Conservation (phyloP, 148 eudicot species). For the Fagopyrum esculentum region DNA sequence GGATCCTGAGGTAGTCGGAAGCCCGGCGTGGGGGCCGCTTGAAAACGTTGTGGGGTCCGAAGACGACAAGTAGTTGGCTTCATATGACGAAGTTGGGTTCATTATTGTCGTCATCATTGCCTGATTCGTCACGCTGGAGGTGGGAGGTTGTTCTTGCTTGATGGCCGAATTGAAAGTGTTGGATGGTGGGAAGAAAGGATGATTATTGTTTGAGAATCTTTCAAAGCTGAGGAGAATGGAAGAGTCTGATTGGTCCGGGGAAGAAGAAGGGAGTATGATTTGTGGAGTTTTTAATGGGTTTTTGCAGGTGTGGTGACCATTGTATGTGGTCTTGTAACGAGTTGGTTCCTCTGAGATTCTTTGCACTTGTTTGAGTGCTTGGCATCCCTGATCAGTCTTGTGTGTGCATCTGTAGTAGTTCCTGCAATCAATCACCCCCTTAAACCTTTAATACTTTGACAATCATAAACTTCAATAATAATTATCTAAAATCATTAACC, state of each 20-base stretch:
- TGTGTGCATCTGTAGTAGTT: slow-evolving; percentile 35
- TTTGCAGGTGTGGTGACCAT: slow-evolving; percentile 14
- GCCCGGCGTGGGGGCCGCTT: neutral
- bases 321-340: slow-evolving; percentile 9
- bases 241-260: neutral
- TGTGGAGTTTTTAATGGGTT: neutral
- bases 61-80: neutral
- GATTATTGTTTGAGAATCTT: neutral
- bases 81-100: neutral
- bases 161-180: neutral
- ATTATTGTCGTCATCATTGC: neutral
- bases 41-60: neutral
- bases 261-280: neutral
- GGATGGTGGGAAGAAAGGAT: slow-evolving; percentile 2
- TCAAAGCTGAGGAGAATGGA: neutral
- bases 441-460: no score
- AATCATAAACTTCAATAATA: neutral
- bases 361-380: slow-evolving; percentile 17
- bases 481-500: no score
- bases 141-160: neutral
- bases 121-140: neutral
- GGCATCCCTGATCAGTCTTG: slow-evolving; percentile 21
- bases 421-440: neutral
- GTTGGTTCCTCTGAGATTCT: slow-evolving; percentile 3
- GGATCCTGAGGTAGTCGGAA: neutral